Percentiles rank a stretch among this genome's conserved stretches.
Conservation (phyloP, 2,329 filamentous ascomycete genomes). For the Colletotrichum sp. region DNA sequence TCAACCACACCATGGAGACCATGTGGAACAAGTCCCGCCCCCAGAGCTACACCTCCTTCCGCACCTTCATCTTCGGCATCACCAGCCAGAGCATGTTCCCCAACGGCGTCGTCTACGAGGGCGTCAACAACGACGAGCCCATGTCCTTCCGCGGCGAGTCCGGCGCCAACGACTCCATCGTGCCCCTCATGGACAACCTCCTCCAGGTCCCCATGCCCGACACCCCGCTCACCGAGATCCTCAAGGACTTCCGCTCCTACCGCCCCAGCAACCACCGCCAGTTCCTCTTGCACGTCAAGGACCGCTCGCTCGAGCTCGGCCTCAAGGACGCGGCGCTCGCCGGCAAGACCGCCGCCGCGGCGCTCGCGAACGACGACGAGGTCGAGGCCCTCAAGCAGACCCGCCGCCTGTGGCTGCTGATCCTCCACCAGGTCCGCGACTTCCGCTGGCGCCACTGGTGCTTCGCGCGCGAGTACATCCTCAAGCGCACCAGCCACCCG, state of each 20-base stretch:
- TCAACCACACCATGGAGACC: constrained; percentile 81
- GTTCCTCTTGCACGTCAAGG: constrained; percentile 76
- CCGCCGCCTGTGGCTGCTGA: constrained; percentile 64
- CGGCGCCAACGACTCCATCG: constrained; percentile 93
- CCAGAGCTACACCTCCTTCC: constrained; percentile 83
- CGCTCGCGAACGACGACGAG: constrained; percentile 25
- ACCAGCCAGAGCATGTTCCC: constrained; percentile 95
- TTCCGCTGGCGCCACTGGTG: constrained; percentile 88
- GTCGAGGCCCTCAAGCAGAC: constrained; percentile 55
- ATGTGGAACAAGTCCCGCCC: constrained; percentile 95
- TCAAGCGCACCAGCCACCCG: constrained; percentile 77
- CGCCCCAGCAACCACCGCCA: constrained; percentile 86
- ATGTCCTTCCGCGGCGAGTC: constrained; percentile 89
- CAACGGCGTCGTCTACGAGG: constrained; percentile 87
- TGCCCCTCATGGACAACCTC: constrained; percentile 88
- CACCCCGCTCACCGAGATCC: constrained; percentile 86
- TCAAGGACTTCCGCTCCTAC: constrained; percentile 88
- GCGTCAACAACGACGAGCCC: constrained; percentile 71
- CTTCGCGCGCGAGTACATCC: constrained; percentile 83
- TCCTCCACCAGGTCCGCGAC: constrained; percentile 77
- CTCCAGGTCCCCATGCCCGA: constrained; percentile 85
- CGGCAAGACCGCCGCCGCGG: constrained; percentile 18
- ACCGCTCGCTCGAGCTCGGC: constrained; percentile 50
- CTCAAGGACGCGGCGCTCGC: constrained; percentile 63
- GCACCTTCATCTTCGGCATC: constrained; percentile 97